Conservation (phyloP, 257 asterid genomes). For the Nicotiana sylvestris region DNA sequence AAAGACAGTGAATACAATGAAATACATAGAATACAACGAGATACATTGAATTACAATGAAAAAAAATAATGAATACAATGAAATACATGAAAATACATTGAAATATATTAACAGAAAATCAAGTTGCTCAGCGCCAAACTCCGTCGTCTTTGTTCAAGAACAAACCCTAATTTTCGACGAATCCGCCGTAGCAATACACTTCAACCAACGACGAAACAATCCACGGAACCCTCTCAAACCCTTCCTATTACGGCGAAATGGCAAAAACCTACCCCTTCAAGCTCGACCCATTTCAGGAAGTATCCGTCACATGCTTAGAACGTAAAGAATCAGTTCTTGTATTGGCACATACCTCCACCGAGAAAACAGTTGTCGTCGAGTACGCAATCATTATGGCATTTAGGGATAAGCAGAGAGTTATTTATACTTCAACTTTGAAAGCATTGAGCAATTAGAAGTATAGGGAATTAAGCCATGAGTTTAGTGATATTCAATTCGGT, state of each 20-base stretch:
- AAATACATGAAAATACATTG: no score
- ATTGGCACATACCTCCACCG: conserved; percentile 97
- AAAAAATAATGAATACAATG: no score
- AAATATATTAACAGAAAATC: no score
- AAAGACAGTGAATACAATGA: no score
- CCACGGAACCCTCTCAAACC: conserved; percentile 81
- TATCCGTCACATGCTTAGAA: conserved; percentile 84
- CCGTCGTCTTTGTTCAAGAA: no score
- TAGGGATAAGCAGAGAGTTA: conserved; percentile 84
- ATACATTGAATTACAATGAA: no score
- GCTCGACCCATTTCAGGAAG: conserved; percentile 90
- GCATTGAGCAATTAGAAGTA: conserved; percentile 95
- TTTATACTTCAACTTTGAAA: conserved; percentile 88
- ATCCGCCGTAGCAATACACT: conserved; percentile 16
- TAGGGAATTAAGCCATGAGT: conserved; percentile 88
- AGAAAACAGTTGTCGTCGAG: conserved; percentile 96
- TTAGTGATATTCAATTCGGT: conserved; percentile 33
- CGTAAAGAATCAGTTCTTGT: conserved; percentile 83
- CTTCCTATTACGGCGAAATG: conserved; percentile 54
- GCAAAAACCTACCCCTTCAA: conserved; percentile 74
- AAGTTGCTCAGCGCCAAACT: no score
- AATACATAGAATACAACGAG: no score
- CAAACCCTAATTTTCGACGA: no score
- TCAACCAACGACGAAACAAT: conserved; percentile 50
- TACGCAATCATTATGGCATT: conserved; percentile 72